Base-by-base conservation (phyloP, 768 basidiomycete genomes). In the Daedaleopsis nitida region DNA sequence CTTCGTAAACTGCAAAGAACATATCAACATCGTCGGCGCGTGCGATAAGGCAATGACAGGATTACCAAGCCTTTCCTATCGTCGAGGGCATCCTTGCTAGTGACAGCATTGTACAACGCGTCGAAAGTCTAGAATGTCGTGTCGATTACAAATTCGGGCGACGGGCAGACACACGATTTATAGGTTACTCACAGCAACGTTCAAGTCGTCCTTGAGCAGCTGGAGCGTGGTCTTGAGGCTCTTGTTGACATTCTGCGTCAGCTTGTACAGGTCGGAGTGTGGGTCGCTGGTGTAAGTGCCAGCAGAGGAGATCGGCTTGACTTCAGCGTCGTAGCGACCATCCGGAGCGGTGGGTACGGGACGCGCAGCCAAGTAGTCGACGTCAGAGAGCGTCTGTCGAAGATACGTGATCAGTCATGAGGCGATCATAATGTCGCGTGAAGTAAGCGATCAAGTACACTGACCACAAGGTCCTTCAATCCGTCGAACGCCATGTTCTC, bases 11-110 rank as follows among this genome's bases (percentile, higher is more conserved):
- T 92, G 35, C 10, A 23, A 53, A 39, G 19, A 42, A 64, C 17
- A 21, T 27, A 21, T 48, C 62, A 63, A n/a, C 73, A 37, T 45
- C 37, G 17, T 32, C 32, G 37, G 3, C 5, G 1, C 16, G 7
- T 13, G 17, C 11, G 21, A 16, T 54, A 68, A 14, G 66, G n/a
- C 21, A 27, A 13, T 49, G 1, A 49, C 5, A 16, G n/a, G 75
- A 86, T 55, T 59, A 91, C 92, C 54, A 88, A 73, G 69, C 91
- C 79, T 73, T 91, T 89, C 56, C 92, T 80, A 68, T 94, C 92
- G 73, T 94, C 89, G 19, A 92, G 76, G 12, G 82, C 78, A 45
- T 85, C 84, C 16, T 76, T 75, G 69, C 91, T 80, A 38, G 76
- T 76, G 44, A 91, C 68, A 1, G 78, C 72, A 68, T 93, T 89